Conservation (phyloP, 2,329 filamentous ascomycete genomes). For the Cryphonectria japonica region DNA sequence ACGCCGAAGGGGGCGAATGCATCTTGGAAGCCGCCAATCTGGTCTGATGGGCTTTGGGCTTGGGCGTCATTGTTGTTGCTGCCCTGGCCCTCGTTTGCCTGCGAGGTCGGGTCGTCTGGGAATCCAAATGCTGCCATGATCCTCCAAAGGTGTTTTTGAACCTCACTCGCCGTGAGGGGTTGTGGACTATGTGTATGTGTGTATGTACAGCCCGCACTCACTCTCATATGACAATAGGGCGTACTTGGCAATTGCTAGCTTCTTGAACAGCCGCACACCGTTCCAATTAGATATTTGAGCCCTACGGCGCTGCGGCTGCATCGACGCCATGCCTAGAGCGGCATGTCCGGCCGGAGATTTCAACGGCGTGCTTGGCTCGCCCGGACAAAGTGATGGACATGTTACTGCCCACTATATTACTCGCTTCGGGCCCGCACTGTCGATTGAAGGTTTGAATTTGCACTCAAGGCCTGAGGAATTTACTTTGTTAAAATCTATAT, state of each 20-base stretch:
- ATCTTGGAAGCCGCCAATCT: not conserved
- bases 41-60: not conserved
- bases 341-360: not conserved
- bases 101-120: not conserved
- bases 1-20: conserved; percentile 5
- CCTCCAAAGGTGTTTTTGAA: not conserved
- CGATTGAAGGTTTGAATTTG: too few relatives aligned
- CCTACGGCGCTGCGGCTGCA: not conserved
- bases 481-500: too few relatives aligned
- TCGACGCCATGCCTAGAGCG: not conserved
- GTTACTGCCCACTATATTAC: too few relatives aligned
- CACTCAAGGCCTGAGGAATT: too few relatives aligned
- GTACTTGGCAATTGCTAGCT: not conserved
- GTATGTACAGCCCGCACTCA: not conserved
- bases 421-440: too few relatives aligned
- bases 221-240: not conserved
- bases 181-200: too few relatives aligned
- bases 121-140: not conserved
- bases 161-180: not conserved
- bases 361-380: not conserved
- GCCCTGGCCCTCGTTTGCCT: not conserved
- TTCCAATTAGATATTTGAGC: too few relatives aligned
- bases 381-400: not conserved
- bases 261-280: not conserved
- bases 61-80: not conserved